phyloP scores from a whole-genome alignment of 192 early-diverging fungal genomes.

The Coemansia sp. region DNA sequence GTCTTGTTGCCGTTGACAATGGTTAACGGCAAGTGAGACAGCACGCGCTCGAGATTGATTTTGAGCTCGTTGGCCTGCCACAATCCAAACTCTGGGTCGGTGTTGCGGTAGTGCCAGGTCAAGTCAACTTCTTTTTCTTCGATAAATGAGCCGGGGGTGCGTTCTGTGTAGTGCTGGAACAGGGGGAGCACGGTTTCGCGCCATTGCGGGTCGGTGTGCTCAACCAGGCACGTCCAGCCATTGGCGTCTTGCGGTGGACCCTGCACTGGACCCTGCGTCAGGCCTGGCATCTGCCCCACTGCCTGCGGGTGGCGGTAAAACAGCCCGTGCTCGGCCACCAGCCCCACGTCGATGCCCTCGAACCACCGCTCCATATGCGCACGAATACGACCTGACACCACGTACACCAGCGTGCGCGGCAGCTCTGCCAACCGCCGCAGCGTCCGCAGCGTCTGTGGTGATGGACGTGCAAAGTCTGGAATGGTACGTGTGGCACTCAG shows the following conservation, averaged over 20 bases:
- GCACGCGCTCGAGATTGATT: constrained; percentile 92
- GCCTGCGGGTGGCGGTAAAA: constrained; percentile 91
- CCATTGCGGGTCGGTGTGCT: constrained; percentile 90
- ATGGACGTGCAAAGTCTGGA: constrained; percentile 93
- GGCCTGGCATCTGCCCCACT: constrained; percentile 4
- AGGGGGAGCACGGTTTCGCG: constrained; percentile 87
- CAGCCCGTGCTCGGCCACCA: constrained; percentile 97
- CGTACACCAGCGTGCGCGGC: constrained; percentile 91
- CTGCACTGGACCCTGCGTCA: constrained; percentile 1
- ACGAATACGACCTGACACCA: constrained; percentile 90
- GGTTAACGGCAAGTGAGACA: constrained; percentile 89
- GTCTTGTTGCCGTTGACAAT: constrained; percentile 97
- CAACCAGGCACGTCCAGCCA: constrained; percentile 85
- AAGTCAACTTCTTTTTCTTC: constrained; percentile 99
- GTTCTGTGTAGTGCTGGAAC: constrained; percentile 96
- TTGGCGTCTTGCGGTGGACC: constrained; percentile 16
- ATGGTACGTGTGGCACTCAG: constrained; percentile 80
- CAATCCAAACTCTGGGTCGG: constrained; percentile 89
- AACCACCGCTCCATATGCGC: constrained; percentile 93
- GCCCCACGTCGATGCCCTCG: constrained; percentile 77
- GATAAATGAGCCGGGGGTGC: constrained; percentile 96
- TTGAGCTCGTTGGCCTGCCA: constrained; percentile 99
- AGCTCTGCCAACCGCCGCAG: constrained; percentile 69
- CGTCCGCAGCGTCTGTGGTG: constrained; percentile 65
- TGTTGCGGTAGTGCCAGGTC: constrained; percentile 97